Evolutionary conservation across 2,329 filamentous ascomycete genomes (phyloP), one percentile per base, ranked within the genome.

Genomic region (Metarhizium robertsii): DNA sequence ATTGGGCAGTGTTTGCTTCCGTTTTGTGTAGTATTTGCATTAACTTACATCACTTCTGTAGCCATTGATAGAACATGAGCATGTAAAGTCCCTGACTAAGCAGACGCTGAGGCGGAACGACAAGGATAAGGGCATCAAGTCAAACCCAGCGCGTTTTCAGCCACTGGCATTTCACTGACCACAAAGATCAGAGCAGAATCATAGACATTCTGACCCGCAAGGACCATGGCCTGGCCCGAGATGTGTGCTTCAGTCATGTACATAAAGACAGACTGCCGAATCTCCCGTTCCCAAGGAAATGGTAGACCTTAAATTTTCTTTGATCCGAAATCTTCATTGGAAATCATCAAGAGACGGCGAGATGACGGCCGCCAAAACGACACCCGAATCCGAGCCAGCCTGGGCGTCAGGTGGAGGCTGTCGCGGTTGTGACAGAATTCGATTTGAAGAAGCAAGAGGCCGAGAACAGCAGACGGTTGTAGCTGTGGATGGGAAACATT

Each of bases 401-500:
- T 55, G 53, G 53, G 45, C 29, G 46, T 42, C 51, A 16, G 20
- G 16, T 6, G 56, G 56, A 18, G 45, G 30, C 34, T 58, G 57
- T 50, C 45, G 52, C 29, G 53, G 57, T 3, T 57, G 57, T 48
- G 53, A 55, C 30, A 53, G 32, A 25, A 59, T 59, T 13, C 54
- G 53, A 25, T 38, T 14, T 25, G 43, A 42, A 10, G 56, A 58
- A 46, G 38, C n/a, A 45, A 20, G 29, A 47, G 20, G 50, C 16
- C 16, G 18, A 14, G 40, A 40, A 38, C 38, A 38, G 7, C 13
- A 18, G 25, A 34, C 30, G 20, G 47, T 14, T 6, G 45, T 11
- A 20, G 18, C 3, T 4, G 45, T 6, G 18, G 10, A 16, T 13
- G 30, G 8, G 38, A 50, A 34, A 30, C 2, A n/a, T 42, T 13